These are phyloP conservation scores for Claviceps sp. DNA, from an alignment of 2,329 filamentous ascomycete genomes.

Conservation along the genomic window DNA sequence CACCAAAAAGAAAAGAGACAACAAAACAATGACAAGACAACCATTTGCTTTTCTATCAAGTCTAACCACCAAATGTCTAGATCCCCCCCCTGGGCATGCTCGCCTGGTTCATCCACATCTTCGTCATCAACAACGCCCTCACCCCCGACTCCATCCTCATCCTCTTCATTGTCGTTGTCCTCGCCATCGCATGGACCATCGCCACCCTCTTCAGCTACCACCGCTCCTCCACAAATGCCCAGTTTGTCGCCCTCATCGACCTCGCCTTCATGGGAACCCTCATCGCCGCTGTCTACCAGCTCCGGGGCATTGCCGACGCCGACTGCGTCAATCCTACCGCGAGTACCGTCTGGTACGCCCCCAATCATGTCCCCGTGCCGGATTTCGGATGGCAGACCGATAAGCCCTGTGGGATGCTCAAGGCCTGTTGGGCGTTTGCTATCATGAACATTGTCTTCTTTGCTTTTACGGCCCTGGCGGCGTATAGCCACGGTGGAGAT, in stretches of 20 bases:
- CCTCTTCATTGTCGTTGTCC: constrained; percentile 53
- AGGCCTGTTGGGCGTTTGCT: constrained; percentile 75
- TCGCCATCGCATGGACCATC: constrained; percentile 50
- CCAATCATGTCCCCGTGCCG: constrained; percentile 39
- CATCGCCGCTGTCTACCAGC: constrained; percentile 47
- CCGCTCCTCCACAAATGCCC: constrained; percentile 45
- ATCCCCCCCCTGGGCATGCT: constrained; percentile 55
- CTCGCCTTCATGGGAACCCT: constrained; percentile 49
- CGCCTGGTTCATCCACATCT: constrained; percentile 50
- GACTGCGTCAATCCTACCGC: constrained; percentile 51
- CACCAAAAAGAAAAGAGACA: not conserved
- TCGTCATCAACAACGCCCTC: constrained; percentile 40
- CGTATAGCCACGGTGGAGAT: constrained; percentile 43
- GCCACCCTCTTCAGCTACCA: constrained; percentile 55
- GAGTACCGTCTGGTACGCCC: constrained; percentile 35
- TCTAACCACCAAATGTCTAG: constrained; percentile 19
- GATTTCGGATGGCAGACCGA: constrained; percentile 41
- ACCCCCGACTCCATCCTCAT: constrained; percentile 51
- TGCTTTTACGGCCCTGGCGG: constrained; percentile 60
- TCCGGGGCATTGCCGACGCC: constrained; percentile 44
- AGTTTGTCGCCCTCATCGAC: constrained; percentile 47
- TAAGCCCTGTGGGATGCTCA: constrained; percentile 84
- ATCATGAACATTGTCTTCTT: constrained; percentile 84
- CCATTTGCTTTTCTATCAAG: not conserved
- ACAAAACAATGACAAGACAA: not conserved